phyloP scores from a whole-genome alignment of 148 eudicot species.

The Nepenthes gracilis region DNA sequence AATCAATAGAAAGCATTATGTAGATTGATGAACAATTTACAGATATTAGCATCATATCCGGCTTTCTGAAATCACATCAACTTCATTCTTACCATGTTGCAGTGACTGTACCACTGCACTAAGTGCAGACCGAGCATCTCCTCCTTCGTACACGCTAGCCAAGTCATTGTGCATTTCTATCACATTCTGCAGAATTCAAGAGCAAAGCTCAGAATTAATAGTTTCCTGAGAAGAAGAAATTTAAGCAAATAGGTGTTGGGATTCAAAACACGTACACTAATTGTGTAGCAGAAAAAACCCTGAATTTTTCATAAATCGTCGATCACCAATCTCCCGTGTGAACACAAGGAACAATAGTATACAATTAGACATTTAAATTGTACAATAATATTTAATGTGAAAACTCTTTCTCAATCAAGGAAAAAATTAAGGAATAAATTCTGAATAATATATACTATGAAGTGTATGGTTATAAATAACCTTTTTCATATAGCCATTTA shows the following conservation, averaged over 20 bases:
- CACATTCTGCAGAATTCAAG: conserved; percentile 39
- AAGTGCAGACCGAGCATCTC: conserved; percentile 97
- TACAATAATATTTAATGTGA: too few species aligned
- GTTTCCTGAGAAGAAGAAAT: background rate
- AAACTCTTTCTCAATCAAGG: too few species aligned
- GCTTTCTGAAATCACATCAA: conserved; percentile 89
- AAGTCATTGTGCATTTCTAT: conserved; percentile 96
- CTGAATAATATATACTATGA: too few species aligned
- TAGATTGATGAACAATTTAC: background rate
- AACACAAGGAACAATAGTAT: too few species aligned
- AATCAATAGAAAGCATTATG: background rate
- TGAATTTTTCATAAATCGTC: too few species aligned
- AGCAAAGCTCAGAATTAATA: background rate
- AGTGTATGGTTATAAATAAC: too few species aligned
- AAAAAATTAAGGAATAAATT: too few species aligned
- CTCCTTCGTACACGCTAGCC: conserved; percentile 96
- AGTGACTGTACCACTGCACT: conserved; percentile 86
- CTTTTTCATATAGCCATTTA: too few species aligned
- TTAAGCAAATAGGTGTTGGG: background rate
- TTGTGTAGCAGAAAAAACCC: background rate
- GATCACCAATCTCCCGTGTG: too few species aligned
- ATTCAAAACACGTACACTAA: background rate
- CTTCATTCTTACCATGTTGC: conserved; percentile 94
- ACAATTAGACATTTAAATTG: too few species aligned
- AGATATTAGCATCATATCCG: conserved; percentile 30